A percentile compares a stretch with the other conserved stretches of the same genome.
phyloP scores from a whole-genome alignment of 345 rosid genomes.

The Syzygium oleosum region DNA sequence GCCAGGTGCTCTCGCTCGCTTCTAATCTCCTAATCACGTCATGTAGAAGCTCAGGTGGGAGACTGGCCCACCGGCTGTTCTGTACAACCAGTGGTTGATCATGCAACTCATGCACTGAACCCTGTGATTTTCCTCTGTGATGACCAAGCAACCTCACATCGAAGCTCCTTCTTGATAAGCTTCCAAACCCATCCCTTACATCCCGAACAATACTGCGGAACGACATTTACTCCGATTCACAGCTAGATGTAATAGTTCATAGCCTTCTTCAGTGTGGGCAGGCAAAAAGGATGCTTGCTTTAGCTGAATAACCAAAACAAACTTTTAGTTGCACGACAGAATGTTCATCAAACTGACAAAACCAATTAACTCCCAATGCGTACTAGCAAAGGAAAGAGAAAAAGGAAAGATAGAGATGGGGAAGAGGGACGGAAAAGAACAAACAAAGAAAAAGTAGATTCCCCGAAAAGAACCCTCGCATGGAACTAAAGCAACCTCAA shows the following conservation, averaged over 20 bases:
- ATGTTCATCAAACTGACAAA: slow-evolving; percentile 9
- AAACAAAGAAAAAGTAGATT: slow-evolving; percentile 22
- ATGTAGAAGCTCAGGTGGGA: slow-evolving; percentile 82
- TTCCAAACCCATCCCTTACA: slow-evolving; percentile 90
- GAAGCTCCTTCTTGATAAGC: slow-evolving; percentile 81
- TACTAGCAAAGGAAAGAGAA: slow-evolving; percentile 12
- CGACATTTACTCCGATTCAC: slow-evolving; percentile 41
- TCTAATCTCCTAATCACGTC: slow-evolving; percentile 94
- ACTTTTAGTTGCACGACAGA: neutral
- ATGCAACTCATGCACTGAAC: slow-evolving; percentile 63
- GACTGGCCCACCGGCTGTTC: slow-evolving; percentile 79
- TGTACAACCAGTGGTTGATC: slow-evolving; percentile 54
- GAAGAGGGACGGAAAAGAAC: slow-evolving; percentile 40
- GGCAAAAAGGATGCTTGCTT: slow-evolving; percentile 4
- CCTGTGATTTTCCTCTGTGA: slow-evolving; percentile 66
- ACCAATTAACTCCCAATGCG: neutral
- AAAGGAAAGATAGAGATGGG: slow-evolving; percentile 18
- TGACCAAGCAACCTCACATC: slow-evolving; percentile 68
- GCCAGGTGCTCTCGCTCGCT: slow-evolving; percentile 88
- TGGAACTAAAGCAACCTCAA: slow-evolving; percentile 53
- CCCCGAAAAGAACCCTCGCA: slow-evolving; percentile 35
- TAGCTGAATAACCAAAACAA: neutral
- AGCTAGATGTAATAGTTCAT: neutral
- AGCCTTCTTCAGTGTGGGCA: slow-evolving; percentile 7
- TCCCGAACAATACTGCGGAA: slow-evolving; percentile 92